These are phyloP conservation scores for Saccharomycopsis fodiens DNA, from an alignment of 805 yeast species.

Conservation along the genomic window DNA sequence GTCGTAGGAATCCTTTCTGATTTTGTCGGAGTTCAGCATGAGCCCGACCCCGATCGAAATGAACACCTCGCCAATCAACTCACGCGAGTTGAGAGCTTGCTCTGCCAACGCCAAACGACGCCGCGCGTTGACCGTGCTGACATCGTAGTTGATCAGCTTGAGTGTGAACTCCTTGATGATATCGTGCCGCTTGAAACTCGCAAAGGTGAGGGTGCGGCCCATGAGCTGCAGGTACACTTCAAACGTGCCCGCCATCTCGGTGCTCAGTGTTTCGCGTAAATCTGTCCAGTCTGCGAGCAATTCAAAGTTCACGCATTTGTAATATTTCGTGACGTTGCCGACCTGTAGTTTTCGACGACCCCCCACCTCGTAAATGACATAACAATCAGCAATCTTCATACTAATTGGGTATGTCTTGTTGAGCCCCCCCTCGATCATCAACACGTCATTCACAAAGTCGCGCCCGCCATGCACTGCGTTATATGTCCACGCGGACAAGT, in stretches of 20 bases:
- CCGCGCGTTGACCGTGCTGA: constrained; percentile 4
- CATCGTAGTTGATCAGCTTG: constrained; percentile 5
- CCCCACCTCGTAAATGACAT: constrained; percentile 14
- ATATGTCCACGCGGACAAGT: constrained; percentile 36
- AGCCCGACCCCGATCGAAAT: constrained; percentile 64
- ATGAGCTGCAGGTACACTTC: constrained; percentile 10
- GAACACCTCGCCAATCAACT: constrained; percentile 52
- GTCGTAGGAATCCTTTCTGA: constrained; percentile 56
- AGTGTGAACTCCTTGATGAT: constrained; percentile 13
- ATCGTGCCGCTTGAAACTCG: constrained; percentile 5
- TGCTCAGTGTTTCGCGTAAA: constrained; percentile 5
- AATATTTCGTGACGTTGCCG: constrained; percentile 10
- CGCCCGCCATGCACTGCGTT: constrained; percentile 35
- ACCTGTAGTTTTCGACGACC: constrained; percentile 1
- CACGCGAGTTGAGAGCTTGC: constrained; percentile 26
- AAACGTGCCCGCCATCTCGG: constrained; percentile 1
- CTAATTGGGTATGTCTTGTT: constrained; percentile 26
- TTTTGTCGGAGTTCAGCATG: constrained; percentile 47
- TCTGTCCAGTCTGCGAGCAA: constrained; percentile 17
- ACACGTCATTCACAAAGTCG: constrained; percentile 33
- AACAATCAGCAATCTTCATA: constrained; percentile 6
- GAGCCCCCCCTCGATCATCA: constrained; percentile 39
- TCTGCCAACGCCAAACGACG: constrained; percentile 1
- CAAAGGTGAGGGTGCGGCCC: constrained; percentile 6
- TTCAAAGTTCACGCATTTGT: constrained; percentile 17